phyloP scores from a whole-genome alignment of 306 rosid genomes.

The Neltuma alba region DNA sequence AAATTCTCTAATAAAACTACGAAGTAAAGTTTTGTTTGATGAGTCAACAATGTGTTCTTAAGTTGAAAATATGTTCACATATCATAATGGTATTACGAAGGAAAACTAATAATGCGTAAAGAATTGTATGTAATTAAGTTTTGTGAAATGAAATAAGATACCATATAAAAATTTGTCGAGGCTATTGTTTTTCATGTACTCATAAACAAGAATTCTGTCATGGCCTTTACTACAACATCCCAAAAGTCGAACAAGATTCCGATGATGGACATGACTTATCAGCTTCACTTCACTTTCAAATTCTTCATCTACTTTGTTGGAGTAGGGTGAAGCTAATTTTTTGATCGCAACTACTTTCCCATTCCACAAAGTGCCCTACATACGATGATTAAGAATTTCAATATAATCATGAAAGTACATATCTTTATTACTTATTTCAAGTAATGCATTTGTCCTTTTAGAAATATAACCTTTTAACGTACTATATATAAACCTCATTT shows the following conservation, averaged over 20 bases:
- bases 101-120: not conserved
- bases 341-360: slow-evolving; percentile 52
- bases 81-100: not conserved
- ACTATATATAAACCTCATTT: too few relatives aligned
- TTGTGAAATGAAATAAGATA: not conserved
- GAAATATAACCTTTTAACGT: too few relatives aligned
- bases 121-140: too few relatives aligned
- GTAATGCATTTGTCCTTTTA: too few relatives aligned
- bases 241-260: not conserved
- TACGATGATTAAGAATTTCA: not conserved
- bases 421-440: too few relatives aligned
- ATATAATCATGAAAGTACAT: too few relatives aligned
- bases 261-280: not conserved
- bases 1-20: too few relatives aligned
- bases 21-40: too few relatives aligned
- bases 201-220: not conserved
- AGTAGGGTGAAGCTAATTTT: slow-evolving; percentile 22
- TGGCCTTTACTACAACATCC: not conserved
- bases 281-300: not conserved
- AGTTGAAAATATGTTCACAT: not conserved
- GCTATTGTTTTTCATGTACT: not conserved
- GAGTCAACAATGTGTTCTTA: not conserved
- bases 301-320: not conserved
- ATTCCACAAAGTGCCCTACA: slow-evolving; percentile 39
- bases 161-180: not conserved